Conservation (phyloP, 192 early-diverging fungal species). For the Ambispora gerdemannii region DNA sequence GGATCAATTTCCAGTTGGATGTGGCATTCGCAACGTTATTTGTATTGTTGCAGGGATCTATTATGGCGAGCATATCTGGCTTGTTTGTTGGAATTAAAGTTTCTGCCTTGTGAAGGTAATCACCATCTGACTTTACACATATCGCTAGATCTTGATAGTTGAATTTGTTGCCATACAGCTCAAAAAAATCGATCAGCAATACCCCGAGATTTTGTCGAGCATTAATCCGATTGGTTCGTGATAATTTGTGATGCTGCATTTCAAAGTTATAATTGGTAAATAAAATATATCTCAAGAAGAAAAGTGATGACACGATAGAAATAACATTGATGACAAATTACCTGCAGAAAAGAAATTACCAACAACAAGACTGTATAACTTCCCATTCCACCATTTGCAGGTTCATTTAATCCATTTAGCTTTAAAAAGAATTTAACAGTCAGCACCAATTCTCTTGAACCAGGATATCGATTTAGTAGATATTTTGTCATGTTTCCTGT, state of each 20-base stretch:
- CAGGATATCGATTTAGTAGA: slow-evolving; percentile 56
- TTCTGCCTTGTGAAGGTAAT: slow-evolving; percentile 49
- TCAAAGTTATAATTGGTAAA: background rate
- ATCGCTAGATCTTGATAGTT: slow-evolving; percentile 69
- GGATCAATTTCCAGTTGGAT: background rate
- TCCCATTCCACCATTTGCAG: slow-evolving; percentile 84
- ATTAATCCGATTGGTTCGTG: slow-evolving; percentile 60
- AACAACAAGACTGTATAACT: slow-evolving; percentile 78
- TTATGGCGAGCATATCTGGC: background rate
- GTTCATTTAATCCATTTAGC: slow-evolving; percentile 76
- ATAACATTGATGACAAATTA: slow-evolving; percentile 26
- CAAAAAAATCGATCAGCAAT: slow-evolving; percentile 88
- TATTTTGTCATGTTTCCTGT: slow-evolving; percentile 56
- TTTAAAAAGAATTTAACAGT: slow-evolving; percentile 84
- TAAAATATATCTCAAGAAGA: background rate
- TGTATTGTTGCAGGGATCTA: background rate
- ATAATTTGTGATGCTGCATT: background rate
- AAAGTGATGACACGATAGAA: background rate
- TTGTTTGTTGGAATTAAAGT: background rate
- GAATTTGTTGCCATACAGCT: slow-evolving; percentile 83
- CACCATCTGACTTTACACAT: slow-evolving; percentile 49
- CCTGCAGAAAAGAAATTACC: slow-evolving; percentile 77
- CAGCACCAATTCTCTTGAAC: slow-evolving; percentile 67
- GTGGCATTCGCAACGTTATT: background rate
- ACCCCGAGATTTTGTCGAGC: slow-evolving; percentile 76